Evolutionary conservation across 108 stramenopile species (phyloP).

Genomic region (Aureococcus anophagefferens): DNA sequence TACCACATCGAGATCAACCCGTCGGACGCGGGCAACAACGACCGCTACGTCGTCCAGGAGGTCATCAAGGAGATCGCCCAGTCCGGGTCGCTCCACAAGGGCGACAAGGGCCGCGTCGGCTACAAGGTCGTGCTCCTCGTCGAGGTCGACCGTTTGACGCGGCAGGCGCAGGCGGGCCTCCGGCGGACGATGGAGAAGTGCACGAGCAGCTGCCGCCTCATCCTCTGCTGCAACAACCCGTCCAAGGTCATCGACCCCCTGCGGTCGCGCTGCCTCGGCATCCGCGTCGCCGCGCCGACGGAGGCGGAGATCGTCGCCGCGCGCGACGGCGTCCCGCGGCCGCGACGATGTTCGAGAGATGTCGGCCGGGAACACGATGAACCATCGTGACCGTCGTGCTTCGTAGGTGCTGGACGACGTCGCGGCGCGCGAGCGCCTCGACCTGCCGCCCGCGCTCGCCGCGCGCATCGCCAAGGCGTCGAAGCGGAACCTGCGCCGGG

Average conservation of each 20-base stretch:
- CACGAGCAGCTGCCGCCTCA: conserved; percentile 77
- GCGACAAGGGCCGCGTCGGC: background rate
- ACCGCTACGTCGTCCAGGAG: conserved; percentile 92
- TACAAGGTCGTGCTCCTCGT: conserved; percentile 85
- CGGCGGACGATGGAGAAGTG: conserved; percentile 98
- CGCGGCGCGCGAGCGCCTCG: conserved; percentile 61
- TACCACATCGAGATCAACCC: conserved; percentile 95
- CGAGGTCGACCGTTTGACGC: conserved; percentile 82
- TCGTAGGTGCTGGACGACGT: conserved; percentile 66
- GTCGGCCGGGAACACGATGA: too few relatives aligned
- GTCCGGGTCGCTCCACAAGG: conserved; percentile 1
- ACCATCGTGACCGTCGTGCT: too few relatives aligned
- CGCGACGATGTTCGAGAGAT: too few relatives aligned
- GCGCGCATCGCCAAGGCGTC: conserved; percentile 58
- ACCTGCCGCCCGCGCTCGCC: conserved; percentile 61
- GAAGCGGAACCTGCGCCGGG: conserved; percentile 86
- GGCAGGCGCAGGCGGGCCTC: conserved; percentile 82
- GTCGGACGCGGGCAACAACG: conserved; percentile 85
- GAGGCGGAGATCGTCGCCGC: conserved; percentile 50
- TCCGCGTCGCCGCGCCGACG: conserved; percentile 79
- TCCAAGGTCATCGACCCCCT: conserved; percentile 89
- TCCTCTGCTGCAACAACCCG: conserved; percentile 76
- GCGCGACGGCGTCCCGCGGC: too few relatives aligned
- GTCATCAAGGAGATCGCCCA: conserved; percentile 97
- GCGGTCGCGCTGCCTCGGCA: conserved; percentile 82